Evolutionary conservation across 805 yeast species (phyloP).

Genomic region (Cyberlindnera galapagoensis): DNA sequence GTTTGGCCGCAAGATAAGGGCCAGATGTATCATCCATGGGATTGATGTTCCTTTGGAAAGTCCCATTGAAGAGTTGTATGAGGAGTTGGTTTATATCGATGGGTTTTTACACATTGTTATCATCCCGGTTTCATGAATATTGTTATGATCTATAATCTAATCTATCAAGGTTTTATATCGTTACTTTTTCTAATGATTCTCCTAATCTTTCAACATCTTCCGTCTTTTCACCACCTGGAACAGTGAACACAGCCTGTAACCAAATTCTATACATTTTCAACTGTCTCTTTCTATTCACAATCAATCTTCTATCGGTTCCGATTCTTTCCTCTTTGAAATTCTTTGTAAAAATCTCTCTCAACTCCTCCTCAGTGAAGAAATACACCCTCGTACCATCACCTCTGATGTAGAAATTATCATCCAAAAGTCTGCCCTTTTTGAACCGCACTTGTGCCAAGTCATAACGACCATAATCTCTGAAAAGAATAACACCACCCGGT

Average conservation of each 20-base stretch:
- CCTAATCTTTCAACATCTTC: too few species aligned
- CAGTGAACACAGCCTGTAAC: conserved; percentile 86
- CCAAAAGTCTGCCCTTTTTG: conserved; percentile 79
- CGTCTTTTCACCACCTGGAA: too few species aligned
- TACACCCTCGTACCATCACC: conserved; percentile 98
- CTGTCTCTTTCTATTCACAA: conserved; percentile 88
- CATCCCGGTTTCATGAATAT: conserved; percentile 29
- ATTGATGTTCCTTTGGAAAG: conserved; percentile 38
- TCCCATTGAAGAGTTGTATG: conserved; percentile 40
- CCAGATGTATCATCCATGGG: conserved; percentile 50
- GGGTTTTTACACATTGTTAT: conserved; percentile 57
- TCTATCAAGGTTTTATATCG: too few species aligned
- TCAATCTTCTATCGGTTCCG: conserved; percentile 83
- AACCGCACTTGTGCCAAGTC: conserved; percentile 94
- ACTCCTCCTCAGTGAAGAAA: conserved; percentile 92
- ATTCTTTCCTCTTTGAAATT: conserved; percentile 66
- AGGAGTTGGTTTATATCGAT: conserved; percentile 45
- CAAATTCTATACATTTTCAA: conserved; percentile 95
- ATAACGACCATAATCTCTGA: conserved; percentile 93
- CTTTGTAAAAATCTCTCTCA: conserved; percentile 61
- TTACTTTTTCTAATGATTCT: too few species aligned
- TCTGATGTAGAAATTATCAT: conserved; percentile 90
- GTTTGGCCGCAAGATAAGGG: conserved; percentile 37
- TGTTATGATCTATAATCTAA: too few species aligned
- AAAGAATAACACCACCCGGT: conserved; percentile 87